Conservation (phyloP, 2,329 filamentous ascomycete genomes). For the Zasmidium citrigriseum region DNA sequence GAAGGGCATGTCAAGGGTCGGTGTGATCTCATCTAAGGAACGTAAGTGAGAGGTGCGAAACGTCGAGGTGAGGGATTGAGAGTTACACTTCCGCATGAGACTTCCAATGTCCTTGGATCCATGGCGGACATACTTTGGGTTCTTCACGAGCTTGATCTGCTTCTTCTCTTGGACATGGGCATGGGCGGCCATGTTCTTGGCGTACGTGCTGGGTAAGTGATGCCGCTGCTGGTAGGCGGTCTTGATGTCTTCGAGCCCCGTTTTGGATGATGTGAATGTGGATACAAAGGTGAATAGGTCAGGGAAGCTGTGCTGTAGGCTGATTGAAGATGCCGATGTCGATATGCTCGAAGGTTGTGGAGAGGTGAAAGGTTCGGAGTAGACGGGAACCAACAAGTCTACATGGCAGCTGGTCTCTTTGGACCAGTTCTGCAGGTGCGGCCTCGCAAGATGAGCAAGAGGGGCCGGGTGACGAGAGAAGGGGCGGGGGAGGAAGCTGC, state of each 20-base stretch:
- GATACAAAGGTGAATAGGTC: not conserved
- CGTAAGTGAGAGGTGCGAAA: not conserved
- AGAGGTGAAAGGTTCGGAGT: not conserved
- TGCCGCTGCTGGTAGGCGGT: constrained; percentile 23
- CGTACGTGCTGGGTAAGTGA: constrained; percentile 23
- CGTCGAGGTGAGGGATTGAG: not conserved
- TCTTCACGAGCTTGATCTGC: constrained; percentile 29
- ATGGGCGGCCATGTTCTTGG: constrained; percentile 13
- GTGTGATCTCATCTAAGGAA: constrained; percentile 20
- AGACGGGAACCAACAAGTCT: too few species aligned
- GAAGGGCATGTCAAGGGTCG: constrained; percentile 23
- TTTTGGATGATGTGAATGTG: constrained; percentile 4
- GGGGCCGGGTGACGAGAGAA: too few species aligned
- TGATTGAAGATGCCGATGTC: not conserved
- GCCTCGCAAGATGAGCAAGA: too few species aligned
- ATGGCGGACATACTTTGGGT: constrained; percentile 23
- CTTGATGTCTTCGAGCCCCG: constrained; percentile 20
- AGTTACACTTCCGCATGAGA: constrained; percentile 28
- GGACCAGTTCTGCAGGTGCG: too few species aligned
- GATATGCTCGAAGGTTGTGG: not conserved
- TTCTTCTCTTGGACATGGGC: constrained; percentile 16
- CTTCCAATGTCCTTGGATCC: constrained; percentile 25
- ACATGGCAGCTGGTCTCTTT: too few species aligned
- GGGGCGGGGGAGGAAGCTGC: too few species aligned
- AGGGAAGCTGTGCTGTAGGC: not conserved